Evolutionary conservation across 352 stramenopile genomes (phyloP).

Genomic region (Blastocystis sp.): DNA sequence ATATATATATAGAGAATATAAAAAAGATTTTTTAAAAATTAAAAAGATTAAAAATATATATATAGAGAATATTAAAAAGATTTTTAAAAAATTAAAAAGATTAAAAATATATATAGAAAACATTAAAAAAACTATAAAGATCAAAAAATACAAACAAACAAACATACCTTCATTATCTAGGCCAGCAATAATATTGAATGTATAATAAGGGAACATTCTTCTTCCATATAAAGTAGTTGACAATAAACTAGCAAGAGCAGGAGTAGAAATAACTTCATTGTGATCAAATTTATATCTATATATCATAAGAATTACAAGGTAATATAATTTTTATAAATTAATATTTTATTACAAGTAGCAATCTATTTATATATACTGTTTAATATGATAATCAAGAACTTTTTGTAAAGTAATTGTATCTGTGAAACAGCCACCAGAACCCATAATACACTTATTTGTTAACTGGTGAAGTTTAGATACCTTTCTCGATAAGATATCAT

Average conservation of each 20-base stretch:
- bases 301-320: no score
- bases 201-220: conserved; percentile 93
- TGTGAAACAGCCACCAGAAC: conserved; percentile 21
- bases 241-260: conserved; percentile 74
- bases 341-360: no score
- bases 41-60: no score
- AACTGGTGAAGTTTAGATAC: conserved; percentile 53
- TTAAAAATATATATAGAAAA: no score
- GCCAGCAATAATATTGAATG: conserved; percentile 86
- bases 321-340: no score
- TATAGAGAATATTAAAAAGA: no score
- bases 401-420: conserved; percentile 18
- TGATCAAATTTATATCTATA: conserved; percentile 74
- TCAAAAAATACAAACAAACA: background rate
- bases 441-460: conserved; percentile 47
- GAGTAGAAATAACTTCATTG: conserved; percentile 65
- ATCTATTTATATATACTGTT: conserved; percentile 10
- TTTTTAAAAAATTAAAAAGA: no score
- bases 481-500: conserved; percentile 79
- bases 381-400: conserved; percentile 26
- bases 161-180: conserved; percentile 65
- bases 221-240: conserved; percentile 78
- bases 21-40: no score
- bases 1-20: no score
- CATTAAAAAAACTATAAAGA: no score